A percentile compares a stretch with the other conserved stretches of the same genome.
Evolutionary conservation across 441 rosid species (phyloP).

Genomic region (Isatis lusitanica): DNA sequence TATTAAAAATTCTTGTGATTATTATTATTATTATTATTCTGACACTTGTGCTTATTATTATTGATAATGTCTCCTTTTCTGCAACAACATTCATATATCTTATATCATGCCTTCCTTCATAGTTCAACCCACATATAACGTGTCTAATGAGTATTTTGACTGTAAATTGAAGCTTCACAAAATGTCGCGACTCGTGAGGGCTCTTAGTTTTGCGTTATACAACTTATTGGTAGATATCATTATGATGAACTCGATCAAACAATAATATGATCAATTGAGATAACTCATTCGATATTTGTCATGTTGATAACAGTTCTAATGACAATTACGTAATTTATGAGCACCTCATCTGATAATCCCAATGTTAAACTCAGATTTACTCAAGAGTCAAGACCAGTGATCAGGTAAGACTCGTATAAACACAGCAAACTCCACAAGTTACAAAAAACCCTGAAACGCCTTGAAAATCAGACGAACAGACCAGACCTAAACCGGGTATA

Average conservation of each 20-base stretch:
- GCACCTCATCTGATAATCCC: constrained; percentile 12
- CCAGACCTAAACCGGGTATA: constrained; percentile 22
- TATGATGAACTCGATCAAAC: neutral
- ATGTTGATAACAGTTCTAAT: neutral
- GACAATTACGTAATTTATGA: neutral
- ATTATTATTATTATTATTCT: neutral
- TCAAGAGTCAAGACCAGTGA: neutral
- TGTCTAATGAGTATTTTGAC: neutral
- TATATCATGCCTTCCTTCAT: neutral
- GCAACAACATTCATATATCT: neutral
- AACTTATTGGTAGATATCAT: neutral
- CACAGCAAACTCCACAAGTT: constrained; percentile 22
- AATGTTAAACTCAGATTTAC: constrained; percentile 16
- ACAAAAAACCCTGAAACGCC: constrained; percentile 17
- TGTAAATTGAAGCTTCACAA: neutral
- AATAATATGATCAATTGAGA: neutral
- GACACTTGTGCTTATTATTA: neutral
- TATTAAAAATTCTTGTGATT: neutral
- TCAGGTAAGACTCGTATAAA: constrained; percentile 20
- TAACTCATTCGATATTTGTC: neutral
- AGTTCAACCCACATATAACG: neutral
- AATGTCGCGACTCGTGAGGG: neutral
- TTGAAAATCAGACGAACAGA: constrained; percentile 7
- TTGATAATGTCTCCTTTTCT: neutral
- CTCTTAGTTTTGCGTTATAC: neutral